These are phyloP conservation scores for Spergularia bocconei DNA, from an alignment of 148 eudicot species.

Conservation along the genomic window DNA sequence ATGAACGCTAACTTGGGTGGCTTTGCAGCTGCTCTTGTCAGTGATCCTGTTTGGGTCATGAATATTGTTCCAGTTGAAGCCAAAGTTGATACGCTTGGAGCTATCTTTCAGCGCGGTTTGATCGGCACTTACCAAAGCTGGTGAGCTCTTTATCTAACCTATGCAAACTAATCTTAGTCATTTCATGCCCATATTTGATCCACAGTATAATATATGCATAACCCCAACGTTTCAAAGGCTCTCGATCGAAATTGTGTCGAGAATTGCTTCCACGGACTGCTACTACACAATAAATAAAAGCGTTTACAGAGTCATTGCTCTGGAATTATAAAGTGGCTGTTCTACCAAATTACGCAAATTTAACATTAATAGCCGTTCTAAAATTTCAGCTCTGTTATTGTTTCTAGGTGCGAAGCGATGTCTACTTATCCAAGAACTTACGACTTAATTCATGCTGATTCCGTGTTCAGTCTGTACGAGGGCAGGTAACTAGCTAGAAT, in stretches of 20 bases:
- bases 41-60: constrained; percentile 93
- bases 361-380: neutral
- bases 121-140: constrained; percentile 91
- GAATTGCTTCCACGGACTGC: too few species aligned
- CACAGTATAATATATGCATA: too few species aligned
- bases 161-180: too few species aligned
- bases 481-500: constrained; percentile 43
- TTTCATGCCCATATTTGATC: too few species aligned
- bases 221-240: too few species aligned
- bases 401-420: constrained; percentile 88
- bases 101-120: constrained; percentile 68
- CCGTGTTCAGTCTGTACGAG: constrained; percentile 64
- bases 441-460: constrained; percentile 77
- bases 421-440: constrained; percentile 94
- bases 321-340: too few species aligned
- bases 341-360: neutral
- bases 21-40: constrained; percentile 76
- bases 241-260: too few species aligned
- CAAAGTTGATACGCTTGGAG: constrained; percentile 67
- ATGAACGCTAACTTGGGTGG: constrained; percentile 94
- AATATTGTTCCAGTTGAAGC: constrained; percentile 77
- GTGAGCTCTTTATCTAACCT: constrained; percentile 31
- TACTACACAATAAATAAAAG: too few species aligned
- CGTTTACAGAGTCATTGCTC: too few species aligned
- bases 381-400: neutral